Evolutionary conservation across 345 rosid genomes (phyloP), one percentile per base, ranked within the genome.

Genomic region (Eucalyptus virginea): DNA sequence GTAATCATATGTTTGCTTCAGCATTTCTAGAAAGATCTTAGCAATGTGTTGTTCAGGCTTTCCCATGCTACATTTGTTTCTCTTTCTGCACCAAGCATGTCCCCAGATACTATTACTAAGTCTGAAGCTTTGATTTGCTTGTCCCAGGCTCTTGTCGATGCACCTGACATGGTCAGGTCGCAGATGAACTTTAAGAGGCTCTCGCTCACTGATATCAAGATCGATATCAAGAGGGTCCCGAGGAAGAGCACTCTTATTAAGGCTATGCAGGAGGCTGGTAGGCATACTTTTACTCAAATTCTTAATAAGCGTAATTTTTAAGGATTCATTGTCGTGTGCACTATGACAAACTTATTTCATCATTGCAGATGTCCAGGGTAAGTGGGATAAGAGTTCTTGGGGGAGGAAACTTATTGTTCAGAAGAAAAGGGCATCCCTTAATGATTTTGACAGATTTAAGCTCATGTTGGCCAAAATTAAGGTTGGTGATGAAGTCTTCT

Each of bases 351-450:
- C 60, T 58, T n/a, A 4, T 49, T 34, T 88, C 28, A 5, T 30
- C 56, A 69, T 87, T 87, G 89, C 91, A 97, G 98, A 96, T 92
- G 98, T 97, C 52, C 94, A 95, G 90, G 93, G 91, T 91, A 97
- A 94, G 93, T 97, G 99, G 99, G 98, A 97, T 80, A 95, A 91
- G 34, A 96, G 98, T 91, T 95, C 97, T 1, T 95, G 98, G 99
- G 98, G 98, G 40, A 95, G 96, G 88, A 97, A 95, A 90, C 90
- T 97, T 85, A 95, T 95, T 90, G 98, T 96, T 72, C 95, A 94
- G 92, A 94, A 96, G 91, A 94, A 90, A 88, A 94, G 98, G 87
- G 99, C 98, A 15, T 80, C 97, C 18, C 96, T 97, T 87, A 95
- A 93, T 86, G 97, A 97, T 90, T 97, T 97, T 7, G 98, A 97